A percentile compares a stretch with the other conserved stretches of the same genome.
These are phyloP conservation scores for Pyrenochaeta sp. DNA, from an alignment of 2,329 filamentous ascomycete genomes.

Conservation along the genomic window DNA sequence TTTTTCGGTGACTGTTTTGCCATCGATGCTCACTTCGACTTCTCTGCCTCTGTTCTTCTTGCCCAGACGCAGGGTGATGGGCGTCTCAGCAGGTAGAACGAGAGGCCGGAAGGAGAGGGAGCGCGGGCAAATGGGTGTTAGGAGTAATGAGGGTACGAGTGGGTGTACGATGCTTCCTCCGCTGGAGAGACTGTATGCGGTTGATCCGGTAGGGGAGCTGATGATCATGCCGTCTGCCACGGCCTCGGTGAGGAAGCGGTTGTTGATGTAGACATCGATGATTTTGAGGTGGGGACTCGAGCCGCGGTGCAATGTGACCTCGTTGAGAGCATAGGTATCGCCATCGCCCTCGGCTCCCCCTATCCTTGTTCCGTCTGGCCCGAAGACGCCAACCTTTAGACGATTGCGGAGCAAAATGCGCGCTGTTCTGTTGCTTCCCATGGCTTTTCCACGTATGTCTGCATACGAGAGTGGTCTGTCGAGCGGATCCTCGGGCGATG, in stretches of 20 bases:
- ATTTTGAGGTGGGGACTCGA: conserved; percentile 89
- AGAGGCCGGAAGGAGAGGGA: conserved; percentile 92
- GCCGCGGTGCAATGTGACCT: conserved; percentile 91
- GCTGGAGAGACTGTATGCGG: conserved; percentile 91
- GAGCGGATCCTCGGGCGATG: conserved; percentile 63
- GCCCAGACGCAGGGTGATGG: conserved; percentile 82
- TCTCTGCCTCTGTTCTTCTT: conserved; percentile 62
- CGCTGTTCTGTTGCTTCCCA: conserved; percentile 77
- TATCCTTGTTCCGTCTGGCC: conserved; percentile 67
- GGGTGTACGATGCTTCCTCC: conserved; percentile 96
- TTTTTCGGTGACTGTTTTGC: conserved; percentile 54
- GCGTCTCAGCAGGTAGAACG: conserved; percentile 85
- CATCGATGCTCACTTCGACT: conserved; percentile 61
- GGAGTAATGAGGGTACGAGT: conserved; percentile 83
- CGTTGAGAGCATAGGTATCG: conserved; percentile 81
- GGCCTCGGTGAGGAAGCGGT: conserved; percentile 88
- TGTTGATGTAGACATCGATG: conserved; percentile 89
- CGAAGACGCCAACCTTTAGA: conserved; percentile 85
- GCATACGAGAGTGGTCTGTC: conserved; percentile 65
- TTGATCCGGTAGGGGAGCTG: conserved; percentile 92
- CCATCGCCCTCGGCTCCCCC: conserved; percentile 38
- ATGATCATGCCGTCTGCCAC: conserved; percentile 96
- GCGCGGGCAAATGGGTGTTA: conserved; percentile 93
- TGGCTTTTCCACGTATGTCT: conserved; percentile 77
- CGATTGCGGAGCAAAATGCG: conserved; percentile 87